A percentile compares a stretch with the other conserved stretches of the same genome.
These are phyloP conservation scores for Teunomyces aglyptinius DNA, from an alignment of 805 yeast species.

Conservation along the genomic window DNA sequence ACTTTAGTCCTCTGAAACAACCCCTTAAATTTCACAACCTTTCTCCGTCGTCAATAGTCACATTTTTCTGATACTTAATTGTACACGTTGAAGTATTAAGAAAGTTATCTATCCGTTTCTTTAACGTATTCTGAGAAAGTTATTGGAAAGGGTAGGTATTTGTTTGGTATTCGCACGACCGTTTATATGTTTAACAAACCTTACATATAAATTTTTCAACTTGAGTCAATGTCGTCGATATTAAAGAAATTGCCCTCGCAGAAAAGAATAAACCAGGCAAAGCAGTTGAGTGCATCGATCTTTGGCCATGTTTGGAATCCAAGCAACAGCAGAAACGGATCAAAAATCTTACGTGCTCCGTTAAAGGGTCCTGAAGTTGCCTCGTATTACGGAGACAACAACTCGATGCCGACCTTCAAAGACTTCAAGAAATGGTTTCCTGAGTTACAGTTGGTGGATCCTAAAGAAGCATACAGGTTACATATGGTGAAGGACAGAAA, in stretches of 20 bases:
- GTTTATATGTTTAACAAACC: no score
- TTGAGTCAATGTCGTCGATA: slow-evolving; percentile 20
- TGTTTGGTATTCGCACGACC: not conserved
- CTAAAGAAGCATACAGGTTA: slow-evolving; percentile 67
- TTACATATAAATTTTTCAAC: not conserved
- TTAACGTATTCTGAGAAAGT: no score
- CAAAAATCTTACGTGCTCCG: slow-evolving; percentile 64
- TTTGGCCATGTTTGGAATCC: slow-evolving; percentile 76
- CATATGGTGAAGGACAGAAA: slow-evolving; percentile 62
- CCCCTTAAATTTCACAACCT: no score
- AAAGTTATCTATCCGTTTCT: no score
- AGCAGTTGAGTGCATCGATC: slow-evolving; percentile 60
- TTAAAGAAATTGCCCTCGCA: slow-evolving; percentile 37
- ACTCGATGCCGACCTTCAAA: slow-evolving; percentile 61
- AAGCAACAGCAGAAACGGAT: slow-evolving; percentile 61
- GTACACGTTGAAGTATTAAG: no score
- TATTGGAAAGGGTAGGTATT: no score
- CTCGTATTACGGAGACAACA: slow-evolving; percentile 67
- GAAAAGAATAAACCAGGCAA: slow-evolving; percentile 53
- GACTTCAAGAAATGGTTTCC: slow-evolving; percentile 56
- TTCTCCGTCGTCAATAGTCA: no score
- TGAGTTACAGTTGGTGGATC: slow-evolving; percentile 55
- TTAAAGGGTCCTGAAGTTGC: slow-evolving; percentile 71
- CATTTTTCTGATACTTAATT: no score
- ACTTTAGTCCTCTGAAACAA: no score